phyloP scores from a whole-genome alignment of 805 yeast species.

The Suhomyces sp. region DNA sequence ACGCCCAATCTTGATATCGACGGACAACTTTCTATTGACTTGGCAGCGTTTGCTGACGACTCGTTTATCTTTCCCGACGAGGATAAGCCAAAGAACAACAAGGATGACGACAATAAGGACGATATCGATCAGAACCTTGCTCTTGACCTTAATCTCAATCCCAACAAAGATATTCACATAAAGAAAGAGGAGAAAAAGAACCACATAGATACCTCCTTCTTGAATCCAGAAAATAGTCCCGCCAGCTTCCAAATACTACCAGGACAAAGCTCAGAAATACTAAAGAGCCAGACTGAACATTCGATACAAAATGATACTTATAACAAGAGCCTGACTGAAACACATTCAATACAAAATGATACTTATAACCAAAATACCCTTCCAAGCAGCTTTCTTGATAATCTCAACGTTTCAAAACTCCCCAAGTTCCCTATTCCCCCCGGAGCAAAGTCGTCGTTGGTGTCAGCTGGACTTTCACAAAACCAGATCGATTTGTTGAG shows the following conservation, averaged over 20 bases:
- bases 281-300: not conserved
- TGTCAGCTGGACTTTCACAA: slow-evolving; percentile 62
- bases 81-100: slow-evolving; percentile 52
- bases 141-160: not conserved
- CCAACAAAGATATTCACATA: not conserved
- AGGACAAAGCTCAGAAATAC: not conserved
- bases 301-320: not conserved
- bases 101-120: slow-evolving; percentile 12
- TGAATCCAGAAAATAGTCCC: not conserved
- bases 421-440: slow-evolving; percentile 71
- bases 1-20: slow-evolving; percentile 40
- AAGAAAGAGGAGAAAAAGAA: not conserved
- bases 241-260: not conserved
- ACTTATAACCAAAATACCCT: not conserved
- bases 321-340: too few species aligned
- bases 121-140: not conserved
- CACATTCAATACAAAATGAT: not conserved
- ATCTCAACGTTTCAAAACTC: slow-evolving; percentile 35
- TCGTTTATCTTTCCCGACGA: slow-evolving; percentile 80
- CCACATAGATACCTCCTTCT: not conserved
- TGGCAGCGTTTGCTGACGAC: slow-evolving; percentile 81
- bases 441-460: slow-evolving; percentile 63
- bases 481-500: slow-evolving; percentile 73
- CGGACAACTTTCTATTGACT: slow-evolving; percentile 48
- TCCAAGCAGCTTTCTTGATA: slow-evolving; percentile 2